phyloP scores from a whole-genome alignment of 352 stramenopile species.

The Globisporangium yorkense region DNA sequence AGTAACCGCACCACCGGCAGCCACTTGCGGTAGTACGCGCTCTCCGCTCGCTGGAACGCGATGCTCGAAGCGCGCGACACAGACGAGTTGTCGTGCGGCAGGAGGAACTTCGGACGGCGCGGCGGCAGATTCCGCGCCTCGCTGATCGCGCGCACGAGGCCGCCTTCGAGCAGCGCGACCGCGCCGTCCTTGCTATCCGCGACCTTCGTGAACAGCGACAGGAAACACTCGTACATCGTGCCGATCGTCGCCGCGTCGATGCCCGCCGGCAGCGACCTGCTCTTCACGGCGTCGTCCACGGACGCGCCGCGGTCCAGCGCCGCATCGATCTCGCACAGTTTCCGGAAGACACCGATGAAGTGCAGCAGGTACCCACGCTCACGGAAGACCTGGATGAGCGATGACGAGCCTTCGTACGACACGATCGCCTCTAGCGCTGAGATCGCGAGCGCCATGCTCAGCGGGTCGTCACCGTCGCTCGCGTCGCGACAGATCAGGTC shows the following conservation, averaged over 20 bases:
- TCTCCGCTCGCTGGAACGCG: conserved; percentile 53
- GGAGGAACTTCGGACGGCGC: conserved; percentile 58
- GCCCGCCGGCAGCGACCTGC: conserved; percentile 30
- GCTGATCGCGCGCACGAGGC: conserved; percentile 56
- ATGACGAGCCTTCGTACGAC: conserved; percentile 37
- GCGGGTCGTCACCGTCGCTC: conserved; percentile 66
- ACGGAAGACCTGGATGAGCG: conserved; percentile 50
- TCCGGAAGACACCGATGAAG: conserved; percentile 73
- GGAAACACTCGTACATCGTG: conserved; percentile 77
- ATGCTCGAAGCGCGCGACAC: conserved; percentile 27
- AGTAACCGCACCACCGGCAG: conserved; percentile 60
- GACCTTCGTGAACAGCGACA: conserved; percentile 72
- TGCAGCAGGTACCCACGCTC: conserved; percentile 77
- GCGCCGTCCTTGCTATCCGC: conserved; percentile 58
- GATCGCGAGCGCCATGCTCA: conserved; percentile 79
- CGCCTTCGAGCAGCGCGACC: conserved; percentile 61
- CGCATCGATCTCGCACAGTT: conserved; percentile 66
- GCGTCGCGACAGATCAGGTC: conserved; percentile 70
- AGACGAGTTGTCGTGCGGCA: conserved; percentile 25
- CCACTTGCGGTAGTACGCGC: conserved; percentile 75
- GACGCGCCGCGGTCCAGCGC: conserved; percentile 39
- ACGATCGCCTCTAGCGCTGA: conserved; percentile 66
- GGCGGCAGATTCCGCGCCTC: conserved; percentile 59
- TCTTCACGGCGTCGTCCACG: conserved; percentile 32
- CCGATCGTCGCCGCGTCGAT: conserved; percentile 66